Base-by-base conservation (phyloP, 148 eudicot genomes). In the Oxyria digyna region DNA sequence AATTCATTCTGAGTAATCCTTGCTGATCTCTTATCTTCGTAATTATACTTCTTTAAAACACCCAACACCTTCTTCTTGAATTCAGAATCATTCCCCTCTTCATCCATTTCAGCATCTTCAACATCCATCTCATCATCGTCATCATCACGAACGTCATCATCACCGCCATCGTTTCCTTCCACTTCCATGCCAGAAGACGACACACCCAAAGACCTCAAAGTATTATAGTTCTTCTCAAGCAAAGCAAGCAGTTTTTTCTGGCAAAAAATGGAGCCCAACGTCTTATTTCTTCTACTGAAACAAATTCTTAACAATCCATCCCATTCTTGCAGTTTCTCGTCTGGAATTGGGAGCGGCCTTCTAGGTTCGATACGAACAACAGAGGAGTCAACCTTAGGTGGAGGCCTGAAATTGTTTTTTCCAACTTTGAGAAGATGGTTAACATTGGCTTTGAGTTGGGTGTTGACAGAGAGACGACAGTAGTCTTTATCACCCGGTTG, bases 371-470 rank as follows among this genome's bases (percentile, higher is more conserved):
- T 93, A 66, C 96, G 77, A 50, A 93, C 98, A 2, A 89, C 96
- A 40, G 96, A 93, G 6, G 98, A 93, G 71, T 93, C 98, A 9
- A 93, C 96, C 76, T 93, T 87, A 9, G 98, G 98, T 23, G 98
- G 98, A 9, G 98, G 98, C 69, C 96, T 68, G 72, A 93, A 93
- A 72, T 93, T 93, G 78, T 87, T 93, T 72, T 73, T 86, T 26
- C 98, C 98, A 15, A 93, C 98, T 79, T 86, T 89, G 15, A 93
- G 85, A 4, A 89, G 81, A 78, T 93, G 96, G 59, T 74, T 78
- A 29, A 93, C 87, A 1, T 90, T 87, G 62, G 96, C 76, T 18
- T 87, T 74, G 31, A 89, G 90, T 62, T 93, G 95, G 13, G 91
- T 87, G 74, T 93, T 93, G 52, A 93, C 95, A 11, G 98, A 84